phyloP scores from a whole-genome alignment of 768 basidiomycete species.

The Inosperma sp. region DNA sequence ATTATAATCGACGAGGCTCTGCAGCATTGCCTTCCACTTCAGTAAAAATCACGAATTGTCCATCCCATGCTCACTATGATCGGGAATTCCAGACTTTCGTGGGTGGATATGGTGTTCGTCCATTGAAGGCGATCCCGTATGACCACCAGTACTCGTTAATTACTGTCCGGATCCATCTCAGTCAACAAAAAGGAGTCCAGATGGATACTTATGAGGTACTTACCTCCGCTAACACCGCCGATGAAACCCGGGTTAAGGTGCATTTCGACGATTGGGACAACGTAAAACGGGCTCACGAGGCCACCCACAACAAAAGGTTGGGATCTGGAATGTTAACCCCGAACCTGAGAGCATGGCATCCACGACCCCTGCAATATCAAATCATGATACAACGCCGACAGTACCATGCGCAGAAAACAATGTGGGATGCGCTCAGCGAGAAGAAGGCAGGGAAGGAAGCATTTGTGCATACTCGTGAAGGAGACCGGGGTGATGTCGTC shows the following conservation, averaged over 20 bases:
- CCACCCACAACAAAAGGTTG: conserved; percentile 30
- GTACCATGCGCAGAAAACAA: conserved; percentile 44
- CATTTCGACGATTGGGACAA: conserved; percentile 49
- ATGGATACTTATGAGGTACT: conserved; percentile 18
- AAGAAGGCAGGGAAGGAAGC: conserved; percentile 29
- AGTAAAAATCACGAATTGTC: conserved; percentile 6
- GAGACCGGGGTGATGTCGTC: conserved; percentile 20
- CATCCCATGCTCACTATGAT: conserved; percentile 10
- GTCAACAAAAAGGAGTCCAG: conserved; percentile 10
- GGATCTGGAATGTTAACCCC: background rate
- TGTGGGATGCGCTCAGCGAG: conserved; percentile 45
- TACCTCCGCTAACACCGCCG: background rate
- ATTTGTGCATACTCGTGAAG: conserved; percentile 11
- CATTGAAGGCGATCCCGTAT: conserved; percentile 8
- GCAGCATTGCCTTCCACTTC: background rate
- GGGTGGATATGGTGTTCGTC: conserved; percentile 16
- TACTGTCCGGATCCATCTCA: conserved; percentile 1
- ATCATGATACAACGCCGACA: conserved; percentile 46
- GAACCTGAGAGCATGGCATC: conserved; percentile 39
- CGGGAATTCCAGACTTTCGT: conserved; percentile 24
- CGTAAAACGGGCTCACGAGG: conserved; percentile 38
- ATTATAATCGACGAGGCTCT: background rate
- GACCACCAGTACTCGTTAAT: conserved; percentile 7
- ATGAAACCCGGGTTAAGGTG: conserved; percentile 31
- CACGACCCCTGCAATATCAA: conserved; percentile 47